A percentile compares a stretch with the other conserved stretches of the same genome.
phyloP scores from a whole-genome alignment of 129 eudicot genomes.

The Deinandra increscens region DNA sequence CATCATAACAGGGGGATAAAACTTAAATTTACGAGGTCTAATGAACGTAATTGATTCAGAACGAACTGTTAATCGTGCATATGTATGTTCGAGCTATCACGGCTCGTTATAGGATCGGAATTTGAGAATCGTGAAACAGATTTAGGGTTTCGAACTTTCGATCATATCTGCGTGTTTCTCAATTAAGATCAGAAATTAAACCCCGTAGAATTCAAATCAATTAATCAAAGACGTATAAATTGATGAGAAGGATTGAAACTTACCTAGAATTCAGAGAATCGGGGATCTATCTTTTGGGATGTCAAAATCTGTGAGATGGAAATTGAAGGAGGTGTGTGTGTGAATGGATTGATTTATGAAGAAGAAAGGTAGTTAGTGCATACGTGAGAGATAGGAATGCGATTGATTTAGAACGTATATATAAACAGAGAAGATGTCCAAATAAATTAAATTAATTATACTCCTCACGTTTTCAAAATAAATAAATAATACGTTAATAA shows the following conservation, averaged over 20 bases:
- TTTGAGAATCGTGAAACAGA: not conserved
- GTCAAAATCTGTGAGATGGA: not conserved
- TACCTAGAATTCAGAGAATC: not conserved
- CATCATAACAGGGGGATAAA: not conserved
- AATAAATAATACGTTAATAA: not conserved
- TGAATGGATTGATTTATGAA: constrained; percentile 11
- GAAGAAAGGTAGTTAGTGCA: constrained; percentile 13
- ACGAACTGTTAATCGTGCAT: constrained; percentile 1
- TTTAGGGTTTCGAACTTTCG: constrained; percentile 13
- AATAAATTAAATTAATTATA: not conserved
- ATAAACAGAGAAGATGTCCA: not conserved
- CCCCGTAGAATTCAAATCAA: not conserved
- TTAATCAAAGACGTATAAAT: not conserved
- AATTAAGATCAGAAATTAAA: not conserved
- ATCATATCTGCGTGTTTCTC: not conserved
- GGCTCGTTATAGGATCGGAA: not conserved
- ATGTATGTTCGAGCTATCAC: not conserved
- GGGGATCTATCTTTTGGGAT: not conserved
- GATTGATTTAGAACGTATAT: not conserved
- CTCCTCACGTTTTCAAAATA: constrained; percentile 11
- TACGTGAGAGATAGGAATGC: constrained; percentile 10
- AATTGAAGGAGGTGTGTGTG: not conserved
- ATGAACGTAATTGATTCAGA: not conserved
- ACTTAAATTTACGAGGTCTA: not conserved
- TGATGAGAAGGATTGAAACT: not conserved